Evolutionary conservation across 306 rosid species (phyloP).

Genomic region (Fagus crenata): DNA sequence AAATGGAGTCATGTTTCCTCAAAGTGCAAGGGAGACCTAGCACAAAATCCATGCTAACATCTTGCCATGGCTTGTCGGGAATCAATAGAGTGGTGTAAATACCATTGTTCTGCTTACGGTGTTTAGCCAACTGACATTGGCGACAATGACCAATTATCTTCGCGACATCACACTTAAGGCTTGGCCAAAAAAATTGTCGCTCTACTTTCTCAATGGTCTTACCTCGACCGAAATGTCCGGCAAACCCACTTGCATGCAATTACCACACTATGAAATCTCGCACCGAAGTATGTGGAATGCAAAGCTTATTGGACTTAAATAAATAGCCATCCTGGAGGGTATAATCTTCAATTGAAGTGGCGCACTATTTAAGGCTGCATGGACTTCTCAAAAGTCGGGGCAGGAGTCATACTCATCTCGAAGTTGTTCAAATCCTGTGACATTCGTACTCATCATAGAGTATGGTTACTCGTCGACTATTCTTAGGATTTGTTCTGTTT

Average conservation of each 20-base stretch:
- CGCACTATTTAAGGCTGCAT: no score
- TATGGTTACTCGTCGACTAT: no score
- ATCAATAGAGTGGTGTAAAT: neutral
- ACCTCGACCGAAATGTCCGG: no score
- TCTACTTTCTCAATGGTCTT: neutral
- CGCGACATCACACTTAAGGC: neutral
- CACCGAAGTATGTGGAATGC: neutral
- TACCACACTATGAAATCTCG: neutral
- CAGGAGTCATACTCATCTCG: no score
- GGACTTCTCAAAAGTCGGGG: no score
- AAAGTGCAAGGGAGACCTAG: neutral
- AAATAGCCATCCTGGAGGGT: neutral
- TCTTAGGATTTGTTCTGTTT: no score
- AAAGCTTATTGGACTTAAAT: no score
- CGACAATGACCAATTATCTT: neutral
- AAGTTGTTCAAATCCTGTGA: no score
- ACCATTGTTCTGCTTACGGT: neutral
- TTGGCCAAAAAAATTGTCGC: neutral
- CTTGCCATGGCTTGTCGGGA: neutral
- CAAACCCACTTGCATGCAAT: neutral
- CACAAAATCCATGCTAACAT: neutral
- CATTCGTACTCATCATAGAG: no score
- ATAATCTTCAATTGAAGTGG: no score
- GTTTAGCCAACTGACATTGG: neutral
- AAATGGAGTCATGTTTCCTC: neutral